Evolutionary conservation across 805 yeast species (phyloP).

Genomic region (Candida berthetii): DNA sequence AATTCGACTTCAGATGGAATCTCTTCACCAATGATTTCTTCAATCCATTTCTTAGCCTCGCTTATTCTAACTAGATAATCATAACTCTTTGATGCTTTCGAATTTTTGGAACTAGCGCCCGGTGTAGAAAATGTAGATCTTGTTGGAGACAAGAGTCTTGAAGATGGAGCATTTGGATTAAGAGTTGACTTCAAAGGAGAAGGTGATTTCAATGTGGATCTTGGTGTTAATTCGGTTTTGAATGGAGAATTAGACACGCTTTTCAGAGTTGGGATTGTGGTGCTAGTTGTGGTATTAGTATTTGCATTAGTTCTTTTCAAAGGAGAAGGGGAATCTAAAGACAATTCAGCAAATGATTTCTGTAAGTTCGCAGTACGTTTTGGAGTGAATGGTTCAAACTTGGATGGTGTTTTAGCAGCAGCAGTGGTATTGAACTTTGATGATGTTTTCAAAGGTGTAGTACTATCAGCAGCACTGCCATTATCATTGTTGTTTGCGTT

Average conservation of each 20-base stretch:
- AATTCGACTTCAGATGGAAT: slow-evolving; percentile 54
- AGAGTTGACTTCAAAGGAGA: no score
- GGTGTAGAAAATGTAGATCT: no score
- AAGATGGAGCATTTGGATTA: no score
- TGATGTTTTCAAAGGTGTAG: neutral
- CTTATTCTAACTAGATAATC: slow-evolving; percentile 77
- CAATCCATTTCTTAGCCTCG: slow-evolving; percentile 82
- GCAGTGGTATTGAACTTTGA: neutral
- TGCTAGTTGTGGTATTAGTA: neutral
- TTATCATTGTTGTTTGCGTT: neutral
- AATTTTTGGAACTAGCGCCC: slow-evolving; percentile 12
- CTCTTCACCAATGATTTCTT: slow-evolving; percentile 48
- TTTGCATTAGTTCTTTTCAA: slow-evolving; percentile 11
- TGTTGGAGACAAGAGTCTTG: no score
- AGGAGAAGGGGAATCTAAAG: slow-evolving; percentile 20
- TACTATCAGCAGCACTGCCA: neutral
- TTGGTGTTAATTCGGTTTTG: neutral
- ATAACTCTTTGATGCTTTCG: slow-evolving; percentile 43
- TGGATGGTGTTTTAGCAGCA: neutral
- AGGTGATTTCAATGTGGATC: no score
- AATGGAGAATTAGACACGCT: no score
- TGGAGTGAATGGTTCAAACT: neutral
- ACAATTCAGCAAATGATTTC: slow-evolving; percentile 13
- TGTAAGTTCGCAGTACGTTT: slow-evolving; percentile 3
- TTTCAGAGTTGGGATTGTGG: neutral